Base-by-base conservation (phyloP, 2,329 filamentous ascomycete species). In the Pseudocercospora fuligena region DNA sequence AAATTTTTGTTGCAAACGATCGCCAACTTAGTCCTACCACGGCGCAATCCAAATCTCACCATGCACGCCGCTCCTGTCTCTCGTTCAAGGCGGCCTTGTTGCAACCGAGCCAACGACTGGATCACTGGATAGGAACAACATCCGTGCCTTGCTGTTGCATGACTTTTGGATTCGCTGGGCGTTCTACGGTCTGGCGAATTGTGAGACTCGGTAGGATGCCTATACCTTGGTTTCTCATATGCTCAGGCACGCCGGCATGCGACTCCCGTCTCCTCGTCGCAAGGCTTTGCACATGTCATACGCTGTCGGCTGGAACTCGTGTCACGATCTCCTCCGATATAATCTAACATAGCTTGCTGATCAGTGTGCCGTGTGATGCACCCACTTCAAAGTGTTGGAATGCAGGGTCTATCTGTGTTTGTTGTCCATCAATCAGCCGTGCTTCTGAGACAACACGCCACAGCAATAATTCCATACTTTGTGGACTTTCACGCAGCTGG, bases 311-410 rank as follows among this genome's bases (percentile, higher is more conserved):
- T 47, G 65, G 60, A 47, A 49, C 59, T 65, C 53, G 66, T 67
- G 66, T 65, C 66, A 67, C 66, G 54, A 64, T 68, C 63, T 51
- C 57, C 63, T 25, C 61, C 61, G 61, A 64, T 49, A 54, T 59
- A 61, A 64, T 64, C 60, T 63, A 62, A 60, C 31, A 40, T 16
- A 61, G 57, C 54, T 46, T 54, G 66, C 61, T 68, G 60, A 68
- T 66, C 66, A 56, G 60, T 68, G 66, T 63, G 66, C 66, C 66
- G 66, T 63, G 66, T 63, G 56, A 62, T 61, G 61, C 66, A 63
- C 56, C 59, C 66, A 63, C 66, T 21, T 63, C 56, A 63, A 63
- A 58, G 31, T 29, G 63, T 58, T 61, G 51, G 63, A 66, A 66
- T 61, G 63, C 66, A 68, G 60, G 66, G 63, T 61, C 29, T 19